Evolutionary conservation across 2,329 filamentous ascomycete genomes (phyloP).

Genomic region (Periconia macrospinosa): DNA sequence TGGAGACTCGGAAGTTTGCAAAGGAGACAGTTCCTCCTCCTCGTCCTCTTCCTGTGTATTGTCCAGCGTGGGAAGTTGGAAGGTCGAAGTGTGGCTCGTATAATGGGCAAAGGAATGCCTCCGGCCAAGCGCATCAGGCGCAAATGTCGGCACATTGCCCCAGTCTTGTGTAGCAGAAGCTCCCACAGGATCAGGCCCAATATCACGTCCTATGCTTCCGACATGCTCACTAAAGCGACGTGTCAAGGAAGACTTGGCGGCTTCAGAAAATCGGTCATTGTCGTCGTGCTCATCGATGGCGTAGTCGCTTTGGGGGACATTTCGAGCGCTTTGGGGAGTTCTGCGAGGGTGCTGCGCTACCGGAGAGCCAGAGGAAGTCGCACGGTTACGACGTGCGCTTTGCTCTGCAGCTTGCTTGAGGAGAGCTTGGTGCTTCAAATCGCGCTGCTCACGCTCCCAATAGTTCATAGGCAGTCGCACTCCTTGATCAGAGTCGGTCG

Average conservation of each 20-base stretch:
- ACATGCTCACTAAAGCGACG: conserved; percentile 44
- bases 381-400: conserved; percentile 37
- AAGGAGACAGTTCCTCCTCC: conserved; percentile 22
- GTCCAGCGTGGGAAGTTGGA: conserved; percentile 26
- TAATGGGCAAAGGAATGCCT: conserved; percentile 72
- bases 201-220: conserved; percentile 20
- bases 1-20: conserved; percentile 46
- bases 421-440: conserved; percentile 25
- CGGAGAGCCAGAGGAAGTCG: conserved; percentile 32
- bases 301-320: conserved; percentile 67
- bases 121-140: conserved; percentile 61
- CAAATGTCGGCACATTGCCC: conserved; percentile 27
- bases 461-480: conserved; percentile 40
- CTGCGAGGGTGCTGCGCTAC: conserved; percentile 27
- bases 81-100: conserved; percentile 25
- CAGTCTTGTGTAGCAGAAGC: conserved; percentile 31
- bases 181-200: conserved; percentile 25
- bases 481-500: conserved; percentile 57
- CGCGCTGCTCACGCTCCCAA: conserved; percentile 22
- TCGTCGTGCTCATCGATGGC: conserved; percentile 75
- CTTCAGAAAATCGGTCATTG: conserved; percentile 56
- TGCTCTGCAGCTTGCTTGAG: conserved; percentile 42
- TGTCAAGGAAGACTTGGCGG: conserved; percentile 27
- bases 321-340: conserved; percentile 55
- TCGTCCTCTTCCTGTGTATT: conserved; percentile 39